Conservation (phyloP, 805 yeast species). For the Candida easanensis region DNA sequence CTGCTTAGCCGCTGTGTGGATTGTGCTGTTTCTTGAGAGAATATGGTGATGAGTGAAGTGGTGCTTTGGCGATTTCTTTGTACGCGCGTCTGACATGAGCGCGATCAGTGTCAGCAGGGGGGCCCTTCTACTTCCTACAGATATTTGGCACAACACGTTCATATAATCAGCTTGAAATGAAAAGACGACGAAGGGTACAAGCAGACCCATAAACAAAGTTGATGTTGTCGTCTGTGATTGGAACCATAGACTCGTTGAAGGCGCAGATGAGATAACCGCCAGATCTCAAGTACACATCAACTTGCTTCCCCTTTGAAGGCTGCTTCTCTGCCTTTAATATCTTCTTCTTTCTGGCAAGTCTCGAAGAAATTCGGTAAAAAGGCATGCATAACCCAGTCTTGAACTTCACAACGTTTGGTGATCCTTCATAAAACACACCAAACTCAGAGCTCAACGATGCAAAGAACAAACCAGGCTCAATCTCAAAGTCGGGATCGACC, state of each 20-base stretch:
- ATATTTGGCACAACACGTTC: too few species aligned
- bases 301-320: slow-evolving; percentile 13
- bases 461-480: slow-evolving; percentile 39
- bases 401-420: slow-evolving; percentile 30
- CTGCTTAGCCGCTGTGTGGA: background rate
- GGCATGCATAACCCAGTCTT: slow-evolving; percentile 54
- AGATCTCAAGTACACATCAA: slow-evolving; percentile 46
- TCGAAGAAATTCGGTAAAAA: slow-evolving; percentile 42
- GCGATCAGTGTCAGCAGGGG: too few species aligned
- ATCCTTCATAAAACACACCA: slow-evolving; percentile 44
- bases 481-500: slow-evolving; percentile 8
- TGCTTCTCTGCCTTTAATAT: slow-evolving; percentile 17
- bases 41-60: too few species aligned
- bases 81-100: too few species aligned
- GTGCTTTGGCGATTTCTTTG: too few species aligned
- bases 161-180: slow-evolving; percentile 22
- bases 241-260: slow-evolving; percentile 35
- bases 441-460: slow-evolving; percentile 48
- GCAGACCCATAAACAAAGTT: slow-evolving; percentile 46
- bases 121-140: too few species aligned
- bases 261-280: slow-evolving; percentile 53
- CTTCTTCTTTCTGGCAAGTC: slow-evolving; percentile 39
- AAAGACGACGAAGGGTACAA: slow-evolving; percentile 46
- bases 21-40: background rate
- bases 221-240: slow-evolving; percentile 35